Conservation (phyloP, 257 asterid genomes). For the Solanum pennellii region DNA sequence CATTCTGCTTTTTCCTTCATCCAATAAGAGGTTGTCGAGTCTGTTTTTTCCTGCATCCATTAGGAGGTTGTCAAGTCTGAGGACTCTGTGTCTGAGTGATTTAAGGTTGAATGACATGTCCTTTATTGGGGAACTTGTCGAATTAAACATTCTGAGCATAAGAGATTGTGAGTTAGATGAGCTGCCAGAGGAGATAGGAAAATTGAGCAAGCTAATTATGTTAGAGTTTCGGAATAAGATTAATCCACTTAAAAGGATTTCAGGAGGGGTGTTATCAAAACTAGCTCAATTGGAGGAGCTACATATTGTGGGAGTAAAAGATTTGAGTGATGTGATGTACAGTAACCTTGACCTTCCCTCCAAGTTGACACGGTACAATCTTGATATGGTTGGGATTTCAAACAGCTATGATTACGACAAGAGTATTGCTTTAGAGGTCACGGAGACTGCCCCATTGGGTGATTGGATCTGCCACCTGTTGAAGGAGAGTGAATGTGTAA, state of each 20-base stretch:
- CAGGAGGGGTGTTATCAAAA: not conserved
- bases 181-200: not conserved
- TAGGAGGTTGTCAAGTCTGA: not conserved
- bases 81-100: not conserved
- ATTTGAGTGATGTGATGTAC: not conserved
- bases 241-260: not conserved
- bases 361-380: too few species aligned
- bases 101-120: not conserved
- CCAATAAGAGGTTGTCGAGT: not conserved
- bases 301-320: not conserved
- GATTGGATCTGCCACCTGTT: too few species aligned
- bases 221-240: not conserved
- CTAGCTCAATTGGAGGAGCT: slow-evolving; percentile 2
- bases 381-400: too few species aligned
- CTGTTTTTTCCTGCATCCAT: not conserved
- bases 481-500: too few species aligned
- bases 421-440: too few species aligned
- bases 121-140: not conserved
- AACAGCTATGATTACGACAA: too few species aligned
- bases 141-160: not conserved
- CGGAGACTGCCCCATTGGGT: too few species aligned
- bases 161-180: not conserved
- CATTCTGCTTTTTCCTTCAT: not conserved
- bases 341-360: too few species aligned
- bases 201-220: not conserved